These are phyloP conservation scores for Phytophthora gonapodyides DNA, from an alignment of 352 stramenopile genomes.

Conservation along the genomic window DNA sequence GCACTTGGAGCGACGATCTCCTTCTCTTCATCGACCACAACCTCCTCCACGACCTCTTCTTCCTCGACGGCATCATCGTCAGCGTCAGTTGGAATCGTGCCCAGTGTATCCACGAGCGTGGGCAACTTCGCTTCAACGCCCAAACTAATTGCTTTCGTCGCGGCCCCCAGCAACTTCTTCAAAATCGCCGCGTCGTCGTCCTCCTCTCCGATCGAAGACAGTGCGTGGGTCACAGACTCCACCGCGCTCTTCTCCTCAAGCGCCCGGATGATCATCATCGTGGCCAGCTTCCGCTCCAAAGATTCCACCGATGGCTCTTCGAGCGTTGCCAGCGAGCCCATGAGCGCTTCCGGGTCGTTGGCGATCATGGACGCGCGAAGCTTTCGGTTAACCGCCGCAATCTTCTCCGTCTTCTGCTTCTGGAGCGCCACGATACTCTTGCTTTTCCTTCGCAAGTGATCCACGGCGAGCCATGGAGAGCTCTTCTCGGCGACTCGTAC, in stretches of 20 bases:
- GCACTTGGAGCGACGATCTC: slow-evolving; percentile 5
- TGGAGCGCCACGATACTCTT: slow-evolving; percentile 42
- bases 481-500: slow-evolving; percentile 63
- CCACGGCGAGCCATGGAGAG: slow-evolving; percentile 58
- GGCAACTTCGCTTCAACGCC: slow-evolving; percentile 64
- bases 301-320: slow-evolving; percentile 71
- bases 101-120: slow-evolving; percentile 38
- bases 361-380: slow-evolving; percentile 64
- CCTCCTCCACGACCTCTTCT: slow-evolving; percentile 27
- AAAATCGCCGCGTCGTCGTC: slow-evolving; percentile 31
- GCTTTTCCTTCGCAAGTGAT: slow-evolving; percentile 50
- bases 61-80: slow-evolving; percentile 16
- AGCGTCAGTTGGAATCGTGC: slow-evolving; percentile 23
- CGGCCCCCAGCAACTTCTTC: slow-evolving; percentile 38
- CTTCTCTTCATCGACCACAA: slow-evolving; percentile 14
- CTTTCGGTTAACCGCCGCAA: slow-evolving; percentile 52
- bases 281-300: slow-evolving; percentile 74
- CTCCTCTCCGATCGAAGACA: slow-evolving; percentile 33
- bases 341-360: slow-evolving; percentile 70
- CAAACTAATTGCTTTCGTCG: slow-evolving; percentile 59
- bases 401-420: slow-evolving; percentile 43
- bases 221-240: slow-evolving; percentile 51
- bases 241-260: slow-evolving; percentile 74
- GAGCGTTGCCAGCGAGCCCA: slow-evolving; percentile 66
- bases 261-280: slow-evolving; percentile 82